phyloP scores from a whole-genome alignment of 1,284 basidiomycete genomes.

The Puccinia triticina region DNA sequence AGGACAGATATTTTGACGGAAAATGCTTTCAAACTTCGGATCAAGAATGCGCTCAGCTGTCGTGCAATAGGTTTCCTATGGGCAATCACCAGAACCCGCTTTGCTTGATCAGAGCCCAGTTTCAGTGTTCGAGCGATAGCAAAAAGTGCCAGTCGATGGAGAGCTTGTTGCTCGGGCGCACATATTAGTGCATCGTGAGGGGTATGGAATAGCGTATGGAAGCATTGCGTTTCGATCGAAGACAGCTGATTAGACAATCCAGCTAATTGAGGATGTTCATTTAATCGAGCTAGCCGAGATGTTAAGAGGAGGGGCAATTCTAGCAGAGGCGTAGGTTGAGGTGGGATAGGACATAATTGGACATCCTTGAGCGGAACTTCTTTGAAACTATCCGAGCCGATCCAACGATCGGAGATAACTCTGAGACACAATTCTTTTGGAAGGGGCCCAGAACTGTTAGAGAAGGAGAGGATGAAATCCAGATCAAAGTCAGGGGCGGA shows the following conservation, averaged over 20 bases:
- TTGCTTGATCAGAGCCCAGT: slow-evolving; percentile 12
- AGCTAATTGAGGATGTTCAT: neutral
- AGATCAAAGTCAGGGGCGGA: slow-evolving; percentile 67
- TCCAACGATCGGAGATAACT: slow-evolving; percentile 88
- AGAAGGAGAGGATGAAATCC: slow-evolving; percentile 80
- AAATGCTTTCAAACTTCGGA: slow-evolving; percentile 10
- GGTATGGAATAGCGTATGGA: slow-evolving; percentile 43
- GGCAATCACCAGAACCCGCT: slow-evolving; percentile 29
- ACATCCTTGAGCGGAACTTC: slow-evolving; percentile 70
- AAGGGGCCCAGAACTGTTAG: slow-evolving; percentile 61
- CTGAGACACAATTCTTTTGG: slow-evolving; percentile 72
- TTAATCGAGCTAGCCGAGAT: slow-evolving; percentile 65
- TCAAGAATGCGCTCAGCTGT: slow-evolving; percentile 25
- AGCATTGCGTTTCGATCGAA: slow-evolving; percentile 49
- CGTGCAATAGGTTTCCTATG: slow-evolving; percentile 36
- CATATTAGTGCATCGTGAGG: slow-evolving; percentile 42
- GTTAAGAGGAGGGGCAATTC: slow-evolving; percentile 79
- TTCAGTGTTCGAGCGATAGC: slow-evolving; percentile 36
- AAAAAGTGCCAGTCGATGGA: slow-evolving; percentile 16
- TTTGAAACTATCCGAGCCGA: slow-evolving; percentile 81
- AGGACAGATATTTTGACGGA: slow-evolving; percentile 4
- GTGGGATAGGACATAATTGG: slow-evolving; percentile 73
- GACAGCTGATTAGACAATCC: slow-evolving; percentile 32
- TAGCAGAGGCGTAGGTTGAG: slow-evolving; percentile 71
- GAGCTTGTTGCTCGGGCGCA: slow-evolving; percentile 27